Conservation (phyloP, 257 asterid species). For the Salvia splendens region DNA sequence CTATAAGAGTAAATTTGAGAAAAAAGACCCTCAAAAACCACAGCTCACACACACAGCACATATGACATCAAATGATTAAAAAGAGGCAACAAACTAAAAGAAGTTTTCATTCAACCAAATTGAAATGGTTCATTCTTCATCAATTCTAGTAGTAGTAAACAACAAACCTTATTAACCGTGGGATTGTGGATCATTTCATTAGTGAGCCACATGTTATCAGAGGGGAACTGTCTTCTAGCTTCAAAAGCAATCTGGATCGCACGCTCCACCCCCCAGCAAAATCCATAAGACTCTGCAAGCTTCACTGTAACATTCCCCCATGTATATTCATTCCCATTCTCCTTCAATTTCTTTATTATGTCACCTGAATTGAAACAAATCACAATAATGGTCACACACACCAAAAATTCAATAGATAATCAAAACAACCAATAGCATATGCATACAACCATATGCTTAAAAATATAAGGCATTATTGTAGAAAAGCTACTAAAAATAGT, state of each 20-base stretch:
- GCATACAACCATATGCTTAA: neutral
- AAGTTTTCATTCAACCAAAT: neutral
- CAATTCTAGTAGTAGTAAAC: constrained; percentile 3
- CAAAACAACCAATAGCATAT: neutral
- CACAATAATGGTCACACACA: neutral
- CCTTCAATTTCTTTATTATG: constrained; percentile 78
- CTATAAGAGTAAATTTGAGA: neutral
- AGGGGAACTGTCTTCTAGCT: constrained; percentile 85
- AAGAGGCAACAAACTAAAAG: neutral
- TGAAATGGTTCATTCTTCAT: neutral
- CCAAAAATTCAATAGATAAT: neutral
- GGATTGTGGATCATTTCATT: constrained; percentile 97
- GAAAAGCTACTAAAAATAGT: constrained; percentile 4
- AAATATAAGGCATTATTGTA: constrained; percentile 3
- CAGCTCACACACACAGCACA: constrained; percentile 1
- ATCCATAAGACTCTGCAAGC: constrained; percentile 94
- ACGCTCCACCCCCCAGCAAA: constrained; percentile 98
- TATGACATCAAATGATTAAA: neutral
- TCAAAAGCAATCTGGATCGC: constrained; percentile 98
- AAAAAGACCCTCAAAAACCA: neutral
- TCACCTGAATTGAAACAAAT: constrained; percentile 61
- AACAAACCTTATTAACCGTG: constrained; percentile 79
- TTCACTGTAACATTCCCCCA: constrained; percentile 94
- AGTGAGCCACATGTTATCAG: constrained; percentile 88
- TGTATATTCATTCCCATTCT: constrained; percentile 73